Evolutionary conservation across 177 flowering plant species (phyloP), one percentile per base, ranked within the genome.

Genomic region (Vitis hybrid): DNA sequence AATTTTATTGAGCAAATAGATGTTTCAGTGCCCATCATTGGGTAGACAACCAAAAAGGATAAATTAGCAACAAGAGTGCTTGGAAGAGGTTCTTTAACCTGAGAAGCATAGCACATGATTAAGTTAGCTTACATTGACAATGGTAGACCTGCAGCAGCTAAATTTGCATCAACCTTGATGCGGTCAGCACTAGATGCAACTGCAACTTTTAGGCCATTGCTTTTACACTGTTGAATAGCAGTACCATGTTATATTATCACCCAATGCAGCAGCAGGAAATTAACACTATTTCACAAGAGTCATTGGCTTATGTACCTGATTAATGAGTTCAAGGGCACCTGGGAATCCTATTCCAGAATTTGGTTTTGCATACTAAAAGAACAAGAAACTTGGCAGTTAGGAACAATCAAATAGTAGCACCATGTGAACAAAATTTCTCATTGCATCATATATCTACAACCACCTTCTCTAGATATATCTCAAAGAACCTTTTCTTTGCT

Each of bases 151-250:
- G 97, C 97, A 73, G 98, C 99, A 70, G 90, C 90, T 76, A 95
- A 81, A 80, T 93, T 95, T 28, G 97, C 97, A 77, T 95, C 90
- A 55, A 95, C 98, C 81, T 93, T 95, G 82, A 93, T 82, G 19
- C 97, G 91, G 79, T 93, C 98, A 78, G 99, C 99, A 86, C 98
- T 95, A 38, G 99, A 95, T 69, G 98, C 99, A 78, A 95, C 99
- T 54, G 99, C 98, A 78, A 95, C 95, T 86, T 90, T 95, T 47
- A 95, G 94, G 71, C 98, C 97, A 75, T 75, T 84, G 73, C 57
- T 77, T 78, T 93, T 95, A 86, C 99, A 95, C 99, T 93, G 88
- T 75, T 47, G 11, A 11, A 73, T 31, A 72, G 22, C 62, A 72
- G 10, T 62, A 65, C 55, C 13, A 13, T 14, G 49, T 55, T 38